A percentile compares a stretch with the other conserved stretches of the same genome.
phyloP scores from a whole-genome alignment of 1,284 basidiomycete species.

The Amylostereum chailletii region DNA sequence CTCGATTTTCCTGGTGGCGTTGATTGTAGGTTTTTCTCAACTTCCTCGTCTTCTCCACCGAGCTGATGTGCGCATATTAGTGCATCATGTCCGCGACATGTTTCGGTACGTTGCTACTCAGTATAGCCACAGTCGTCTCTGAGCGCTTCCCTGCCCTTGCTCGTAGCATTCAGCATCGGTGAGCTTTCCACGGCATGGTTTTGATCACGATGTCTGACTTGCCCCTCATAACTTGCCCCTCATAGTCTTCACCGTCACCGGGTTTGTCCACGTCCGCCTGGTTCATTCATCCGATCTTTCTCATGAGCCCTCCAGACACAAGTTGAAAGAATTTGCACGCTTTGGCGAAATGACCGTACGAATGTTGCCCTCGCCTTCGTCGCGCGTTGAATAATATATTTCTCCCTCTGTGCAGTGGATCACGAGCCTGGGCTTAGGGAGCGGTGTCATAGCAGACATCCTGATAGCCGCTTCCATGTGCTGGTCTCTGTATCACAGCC shows the following conservation, averaged over 20 bases:
- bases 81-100: no score
- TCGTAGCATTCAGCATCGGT: slow-evolving; percentile 14
- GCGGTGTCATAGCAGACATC: slow-evolving; percentile 21
- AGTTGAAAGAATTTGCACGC: slow-evolving; percentile 17
- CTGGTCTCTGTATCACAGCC: slow-evolving; percentile 19
- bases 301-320: slow-evolving; percentile 13
- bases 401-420: slow-evolving; percentile 15
- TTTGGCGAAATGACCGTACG: slow-evolving; percentile 17
- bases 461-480: slow-evolving; percentile 22
- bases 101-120: no score
- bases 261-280: slow-evolving; percentile 11
- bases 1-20: neutral
- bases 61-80: no score
- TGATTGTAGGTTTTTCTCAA: no score
- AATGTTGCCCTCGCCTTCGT: neutral
- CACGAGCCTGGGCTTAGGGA: slow-evolving; percentile 20
- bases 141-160: no score
- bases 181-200: neutral
- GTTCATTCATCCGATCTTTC: neutral
- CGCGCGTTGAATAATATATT: neutral
- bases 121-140: no score
- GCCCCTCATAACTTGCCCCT: neutral
- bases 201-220: neutral
- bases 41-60: no score
- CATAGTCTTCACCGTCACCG: slow-evolving; percentile 19